Evolutionary conservation across 2,329 filamentous ascomycete species (phyloP).

Genomic region (Gnomoniopsis smithogilvyi): DNA sequence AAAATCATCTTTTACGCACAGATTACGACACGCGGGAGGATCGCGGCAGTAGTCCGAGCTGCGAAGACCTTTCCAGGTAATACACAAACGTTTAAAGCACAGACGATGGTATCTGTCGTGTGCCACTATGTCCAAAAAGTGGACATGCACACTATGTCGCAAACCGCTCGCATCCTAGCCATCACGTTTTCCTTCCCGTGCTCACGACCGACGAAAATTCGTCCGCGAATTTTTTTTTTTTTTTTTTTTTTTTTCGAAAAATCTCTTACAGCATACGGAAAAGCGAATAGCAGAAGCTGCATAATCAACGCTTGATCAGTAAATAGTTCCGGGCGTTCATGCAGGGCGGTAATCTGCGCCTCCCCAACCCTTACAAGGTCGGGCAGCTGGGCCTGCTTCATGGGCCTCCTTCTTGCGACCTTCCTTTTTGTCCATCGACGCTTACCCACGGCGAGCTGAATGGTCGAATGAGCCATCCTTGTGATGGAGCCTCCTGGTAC

Average conservation of each 20-base stretch:
- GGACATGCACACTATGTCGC: background rate
- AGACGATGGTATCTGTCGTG: background rate
- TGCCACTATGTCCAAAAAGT: background rate
- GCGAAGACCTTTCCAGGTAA: background rate
- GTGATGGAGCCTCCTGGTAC: background rate
- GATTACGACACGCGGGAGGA: background rate
- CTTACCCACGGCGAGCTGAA: background rate
- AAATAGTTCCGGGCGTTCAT: background rate
- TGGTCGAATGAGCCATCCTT: background rate
- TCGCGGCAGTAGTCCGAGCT: background rate
- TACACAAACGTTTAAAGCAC: background rate
- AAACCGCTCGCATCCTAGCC: background rate
- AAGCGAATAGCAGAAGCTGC: background rate
- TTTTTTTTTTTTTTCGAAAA: too few relatives aligned
- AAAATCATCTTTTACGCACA: too few relatives aligned
- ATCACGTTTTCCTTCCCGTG: slow-evolving; percentile 6
- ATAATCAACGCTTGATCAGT: background rate
- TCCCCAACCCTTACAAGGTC: background rate
- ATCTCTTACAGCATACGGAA: too few relatives aligned
- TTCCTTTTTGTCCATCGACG: background rate
- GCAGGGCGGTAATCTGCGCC: background rate
- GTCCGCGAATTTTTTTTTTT: too few relatives aligned
- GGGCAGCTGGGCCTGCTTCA: background rate
- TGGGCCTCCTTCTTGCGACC: background rate
- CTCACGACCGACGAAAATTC: slow-evolving; percentile 15